Conservation (phyloP, 768 basidiomycete genomes). For the Termitomyces sp. region DNA sequence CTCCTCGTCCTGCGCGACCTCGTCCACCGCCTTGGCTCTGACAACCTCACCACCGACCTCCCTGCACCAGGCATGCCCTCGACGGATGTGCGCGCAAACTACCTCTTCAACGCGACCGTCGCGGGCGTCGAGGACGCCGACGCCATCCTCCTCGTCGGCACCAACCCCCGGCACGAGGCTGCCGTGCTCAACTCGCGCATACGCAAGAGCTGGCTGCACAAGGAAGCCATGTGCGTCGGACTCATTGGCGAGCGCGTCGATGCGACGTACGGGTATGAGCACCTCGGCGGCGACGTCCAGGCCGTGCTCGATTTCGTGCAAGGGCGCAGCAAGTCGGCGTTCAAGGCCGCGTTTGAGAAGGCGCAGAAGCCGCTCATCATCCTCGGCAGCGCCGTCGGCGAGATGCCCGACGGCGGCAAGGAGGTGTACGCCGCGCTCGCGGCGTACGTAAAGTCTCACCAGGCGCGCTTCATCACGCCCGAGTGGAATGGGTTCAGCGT, state of each 20-base stretch:
- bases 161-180: conserved; percentile 96
- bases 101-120: conserved; percentile 93
- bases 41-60: conserved; percentile 78
- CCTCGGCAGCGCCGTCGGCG: conserved; percentile 81
- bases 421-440: conserved; percentile 73
- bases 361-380: conserved; percentile 93
- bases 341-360: conserved; percentile 46
- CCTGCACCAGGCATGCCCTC: conserved; percentile 63
- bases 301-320: conserved; percentile 72
- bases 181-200: conserved; percentile 97
- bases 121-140: conserved; percentile 90
- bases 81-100: conserved; percentile 91
- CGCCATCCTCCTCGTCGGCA: conserved; percentile 88
- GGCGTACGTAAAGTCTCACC: conserved; percentile 76
- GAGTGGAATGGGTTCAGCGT: conserved; percentile 97
- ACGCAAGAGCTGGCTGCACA: conserved; percentile 83
- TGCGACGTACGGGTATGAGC: conserved; percentile 90
- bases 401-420: conserved; percentile 73
- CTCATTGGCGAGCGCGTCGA: no score
- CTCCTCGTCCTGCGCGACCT: conserved; percentile 93
- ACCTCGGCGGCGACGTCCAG: conserved; percentile 74
- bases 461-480: conserved; percentile 67
- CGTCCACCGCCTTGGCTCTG: conserved; percentile 88
- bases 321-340: conserved; percentile 47
- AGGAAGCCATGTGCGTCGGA: conserved; percentile 76